A percentile compares a stretch with the other conserved stretches of the same genome.
phyloP scores from a whole-genome alignment of 352 stramenopile genomes.

The Globisporangium nunn region DNA sequence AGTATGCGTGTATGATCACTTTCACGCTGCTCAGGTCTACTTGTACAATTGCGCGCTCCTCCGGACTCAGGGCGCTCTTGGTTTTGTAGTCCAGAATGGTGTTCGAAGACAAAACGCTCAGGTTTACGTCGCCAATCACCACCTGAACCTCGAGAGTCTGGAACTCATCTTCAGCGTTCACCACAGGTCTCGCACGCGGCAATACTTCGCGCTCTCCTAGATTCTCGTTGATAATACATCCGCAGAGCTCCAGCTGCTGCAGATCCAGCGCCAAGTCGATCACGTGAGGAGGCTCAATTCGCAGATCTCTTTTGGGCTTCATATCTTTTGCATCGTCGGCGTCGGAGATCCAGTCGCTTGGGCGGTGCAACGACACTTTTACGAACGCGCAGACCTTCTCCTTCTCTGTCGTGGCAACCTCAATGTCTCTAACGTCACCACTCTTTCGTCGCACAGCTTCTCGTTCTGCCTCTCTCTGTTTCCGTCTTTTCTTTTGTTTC shows the following conservation, averaged over 20 bases:
- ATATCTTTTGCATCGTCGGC: neutral
- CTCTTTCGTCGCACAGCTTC: neutral
- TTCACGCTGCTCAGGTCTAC: constrained; percentile 33
- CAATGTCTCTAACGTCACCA: constrained; percentile 25
- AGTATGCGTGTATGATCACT: constrained; percentile 33
- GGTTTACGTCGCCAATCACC: constrained; percentile 30
- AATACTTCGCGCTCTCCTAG: constrained; percentile 23
- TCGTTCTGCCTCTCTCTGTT: constrained; percentile 1
- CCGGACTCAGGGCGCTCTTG: constrained; percentile 10
- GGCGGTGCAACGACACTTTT: constrained; percentile 24
- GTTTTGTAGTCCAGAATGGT: constrained; percentile 5
- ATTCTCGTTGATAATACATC: constrained; percentile 60
- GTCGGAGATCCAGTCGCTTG: constrained; percentile 25
- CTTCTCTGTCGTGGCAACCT: constrained; percentile 41
- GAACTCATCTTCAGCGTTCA: constrained; percentile 31
- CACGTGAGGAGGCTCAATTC: constrained; percentile 12
- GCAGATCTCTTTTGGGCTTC: neutral
- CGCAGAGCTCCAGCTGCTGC: constrained; percentile 54
- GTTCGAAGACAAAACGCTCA: constrained; percentile 26
- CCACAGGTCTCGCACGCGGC: neutral
- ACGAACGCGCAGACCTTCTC: constrained; percentile 41
- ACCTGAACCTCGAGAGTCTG: constrained; percentile 36
- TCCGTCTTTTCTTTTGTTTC: constrained; percentile 16
- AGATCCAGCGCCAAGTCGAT: constrained; percentile 40
- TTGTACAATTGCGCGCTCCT: constrained; percentile 30